A percentile compares a stretch with the other conserved stretches of the same genome.
phyloP scores from a whole-genome alignment of 31 red algal species.

The Odonthalia washingtoniensis region DNA sequence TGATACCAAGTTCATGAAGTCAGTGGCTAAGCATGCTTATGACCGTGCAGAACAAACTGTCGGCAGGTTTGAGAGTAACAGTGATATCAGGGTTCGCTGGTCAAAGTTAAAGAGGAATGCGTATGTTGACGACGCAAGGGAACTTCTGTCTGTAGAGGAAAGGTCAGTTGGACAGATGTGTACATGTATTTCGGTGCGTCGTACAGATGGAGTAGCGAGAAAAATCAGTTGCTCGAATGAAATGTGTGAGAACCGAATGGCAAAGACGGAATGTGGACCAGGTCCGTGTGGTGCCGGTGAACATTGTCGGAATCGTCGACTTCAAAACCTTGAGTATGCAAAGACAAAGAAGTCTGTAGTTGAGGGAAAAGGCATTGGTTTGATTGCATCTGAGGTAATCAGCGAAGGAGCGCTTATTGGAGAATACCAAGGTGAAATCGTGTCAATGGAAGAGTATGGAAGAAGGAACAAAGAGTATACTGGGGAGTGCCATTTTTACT shows the following conservation, averaged over 20 bases:
- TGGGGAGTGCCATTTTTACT: conserved; percentile 92
- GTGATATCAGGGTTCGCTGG: conserved; percentile 45
- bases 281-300: conserved; percentile 70
- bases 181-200: conserved; percentile 50
- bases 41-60: too few relatives aligned
- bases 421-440: conserved; percentile 95
- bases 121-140: conserved; percentile 56
- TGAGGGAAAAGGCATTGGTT: conserved; percentile 71
- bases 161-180: conserved; percentile 47
- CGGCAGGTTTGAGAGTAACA: conserved; percentile 45
- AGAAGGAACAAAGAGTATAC: conserved; percentile 73
- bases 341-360: conserved; percentile 58
- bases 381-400: conserved; percentile 71
- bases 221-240: conserved; percentile 74
- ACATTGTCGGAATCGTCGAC: conserved; percentile 86
- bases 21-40: too few relatives aligned
- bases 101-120: conserved; percentile 54
- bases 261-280: conserved; percentile 76
- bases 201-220: conserved; percentile 23
- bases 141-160: conserved; percentile 51
- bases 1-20: too few relatives aligned
- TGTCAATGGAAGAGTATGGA: conserved; percentile 70
- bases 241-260: conserved; percentile 76
- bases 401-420: conserved; percentile 81
- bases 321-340: conserved; percentile 81